Conservation (phyloP, 148 eudicot species). For the Limonium bicolor region DNA sequence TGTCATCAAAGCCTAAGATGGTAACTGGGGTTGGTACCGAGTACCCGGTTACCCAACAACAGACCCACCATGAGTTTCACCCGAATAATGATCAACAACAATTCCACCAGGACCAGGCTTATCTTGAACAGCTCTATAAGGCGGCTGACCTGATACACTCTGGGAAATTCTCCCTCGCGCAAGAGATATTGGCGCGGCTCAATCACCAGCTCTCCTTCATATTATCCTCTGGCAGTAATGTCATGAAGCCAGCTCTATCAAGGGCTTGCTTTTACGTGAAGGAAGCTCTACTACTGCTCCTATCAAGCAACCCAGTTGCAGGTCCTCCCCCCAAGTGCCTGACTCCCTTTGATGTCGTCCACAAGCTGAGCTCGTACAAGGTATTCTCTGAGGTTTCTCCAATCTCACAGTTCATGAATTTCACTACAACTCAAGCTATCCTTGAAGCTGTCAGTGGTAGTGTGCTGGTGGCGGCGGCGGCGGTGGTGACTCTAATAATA, state of each 20-base stretch:
- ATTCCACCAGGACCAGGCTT: slow-evolving; percentile 29
- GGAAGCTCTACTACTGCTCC: slow-evolving; percentile 68
- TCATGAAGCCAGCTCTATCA: slow-evolving; percentile 66
- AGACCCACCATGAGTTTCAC: too few relatives aligned
- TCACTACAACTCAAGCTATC: slow-evolving; percentile 75
- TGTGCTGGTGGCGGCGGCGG: too few relatives aligned
- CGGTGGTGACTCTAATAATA: too few relatives aligned
- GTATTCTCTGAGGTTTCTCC: slow-evolving; percentile 85
- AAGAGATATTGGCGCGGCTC: slow-evolving; percentile 99
- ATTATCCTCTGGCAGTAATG: too few relatives aligned
- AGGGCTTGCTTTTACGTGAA: slow-evolving; percentile 70
- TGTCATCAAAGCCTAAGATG: slow-evolving; percentile 19
- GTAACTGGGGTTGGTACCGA: slow-evolving; percentile 27
- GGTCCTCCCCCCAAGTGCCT: too few relatives aligned
- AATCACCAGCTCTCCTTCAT: slow-evolving; percentile 87
- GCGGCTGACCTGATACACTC: slow-evolving; percentile 68
- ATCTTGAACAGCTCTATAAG: slow-evolving; percentile 66
- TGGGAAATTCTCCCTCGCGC: slow-evolving; percentile 82
- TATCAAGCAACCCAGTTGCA: slow-evolving; percentile 19
- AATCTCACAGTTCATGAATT: slow-evolving; percentile 56
- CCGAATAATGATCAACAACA: slow-evolving; percentile 21
- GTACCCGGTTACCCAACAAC: too few relatives aligned
- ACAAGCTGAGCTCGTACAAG: slow-evolving; percentile 81
- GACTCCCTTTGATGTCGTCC: slow-evolving; percentile 61
- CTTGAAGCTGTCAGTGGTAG: slow-evolving; percentile 62